Conservation (phyloP, 768 basidiomycete species). For the Mycena belliarum region DNA sequence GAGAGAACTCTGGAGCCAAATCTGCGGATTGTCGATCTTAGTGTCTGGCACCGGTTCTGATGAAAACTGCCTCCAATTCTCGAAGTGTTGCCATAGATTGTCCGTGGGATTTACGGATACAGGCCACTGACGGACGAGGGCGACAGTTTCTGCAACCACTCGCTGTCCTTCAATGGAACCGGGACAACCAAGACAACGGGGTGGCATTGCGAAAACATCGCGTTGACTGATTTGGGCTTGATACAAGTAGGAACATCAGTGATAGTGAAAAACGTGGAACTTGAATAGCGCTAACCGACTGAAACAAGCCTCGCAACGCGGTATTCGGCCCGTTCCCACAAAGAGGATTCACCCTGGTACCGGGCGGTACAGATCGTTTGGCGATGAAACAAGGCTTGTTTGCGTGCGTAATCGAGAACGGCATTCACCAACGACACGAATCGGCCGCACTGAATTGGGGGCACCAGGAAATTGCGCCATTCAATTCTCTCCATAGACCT, state of each 20-base stretch:
- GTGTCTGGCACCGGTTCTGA: background rate
- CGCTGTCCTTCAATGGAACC: conserved; percentile 1
- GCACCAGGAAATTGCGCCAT: conserved; percentile 26
- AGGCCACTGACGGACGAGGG: conserved; percentile 15
- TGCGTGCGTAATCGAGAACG: conserved; percentile 3
- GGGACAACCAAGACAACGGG: background rate
- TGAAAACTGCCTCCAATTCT: background rate
- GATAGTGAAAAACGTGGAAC: background rate
- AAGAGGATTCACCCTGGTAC: background rate
- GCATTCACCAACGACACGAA: background rate
- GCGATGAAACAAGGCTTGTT: background rate
- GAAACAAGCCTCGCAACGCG: conserved; percentile 1
- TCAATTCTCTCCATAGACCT: conserved; percentile 40
- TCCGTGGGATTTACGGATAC: conserved; percentile 2
- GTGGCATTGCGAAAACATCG: background rate
- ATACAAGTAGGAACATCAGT: background rate
- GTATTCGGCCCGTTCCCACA: conserved; percentile 4
- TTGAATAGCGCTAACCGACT: background rate
- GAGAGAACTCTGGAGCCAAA: background rate
- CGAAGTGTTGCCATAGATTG: background rate
- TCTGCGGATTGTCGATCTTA: background rate
- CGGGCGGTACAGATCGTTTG: background rate
- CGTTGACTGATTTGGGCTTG: background rate
- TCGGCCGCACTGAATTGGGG: background rate
- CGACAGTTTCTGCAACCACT: background rate